These are phyloP conservation scores for Wickerhamiella kurtzmanii DNA, from an alignment of 805 yeast genomes.

Conservation along the genomic window DNA sequence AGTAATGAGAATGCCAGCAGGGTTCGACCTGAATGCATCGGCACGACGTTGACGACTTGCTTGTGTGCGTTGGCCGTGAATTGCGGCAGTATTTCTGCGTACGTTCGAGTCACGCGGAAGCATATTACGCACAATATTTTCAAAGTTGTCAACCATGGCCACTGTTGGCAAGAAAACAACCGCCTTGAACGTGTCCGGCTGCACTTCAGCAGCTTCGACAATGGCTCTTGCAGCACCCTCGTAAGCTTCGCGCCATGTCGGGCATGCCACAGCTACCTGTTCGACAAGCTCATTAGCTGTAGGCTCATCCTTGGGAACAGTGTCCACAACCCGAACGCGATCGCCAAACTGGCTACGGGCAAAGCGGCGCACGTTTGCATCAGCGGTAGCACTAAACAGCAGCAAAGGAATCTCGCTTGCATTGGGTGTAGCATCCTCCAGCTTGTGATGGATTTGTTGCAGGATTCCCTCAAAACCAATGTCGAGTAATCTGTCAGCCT, in stretches of 20 bases:
- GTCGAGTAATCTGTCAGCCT: conserved; percentile 79
- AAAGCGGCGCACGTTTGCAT: conserved; percentile 47
- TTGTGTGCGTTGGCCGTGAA: conserved; percentile 71
- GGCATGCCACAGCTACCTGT: conserved; percentile 48
- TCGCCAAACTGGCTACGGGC: conserved; percentile 37
- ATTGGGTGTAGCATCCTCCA: conserved; percentile 37
- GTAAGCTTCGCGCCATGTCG: conserved; percentile 43
- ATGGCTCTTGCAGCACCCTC: conserved; percentile 41
- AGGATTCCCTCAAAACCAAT: conserved; percentile 64
- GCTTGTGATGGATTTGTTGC: conserved; percentile 27
- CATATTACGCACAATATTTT: conserved; percentile 28
- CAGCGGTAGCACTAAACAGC: conserved; percentile 81
- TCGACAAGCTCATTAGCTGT: conserved; percentile 64
- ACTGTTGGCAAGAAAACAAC: conserved; percentile 76
- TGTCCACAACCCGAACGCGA: conserved; percentile 39
- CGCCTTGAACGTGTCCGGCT: conserved; percentile 44
- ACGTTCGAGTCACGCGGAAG: conserved; percentile 7
- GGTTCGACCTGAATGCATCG: conserved; percentile 36
- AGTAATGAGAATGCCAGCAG: conserved; percentile 52
- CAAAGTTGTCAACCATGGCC: conserved; percentile 46
- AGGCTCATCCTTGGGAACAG: conserved; percentile 61
- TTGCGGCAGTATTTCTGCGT: conserved; percentile 12
- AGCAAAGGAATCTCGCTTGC: conserved; percentile 39
- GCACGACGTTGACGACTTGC: conserved; percentile 49
- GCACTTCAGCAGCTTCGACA: conserved; percentile 22